These are phyloP conservation scores for Silene latifolia DNA, from an alignment of 148 eudicot genomes.

Conservation along the genomic window DNA sequence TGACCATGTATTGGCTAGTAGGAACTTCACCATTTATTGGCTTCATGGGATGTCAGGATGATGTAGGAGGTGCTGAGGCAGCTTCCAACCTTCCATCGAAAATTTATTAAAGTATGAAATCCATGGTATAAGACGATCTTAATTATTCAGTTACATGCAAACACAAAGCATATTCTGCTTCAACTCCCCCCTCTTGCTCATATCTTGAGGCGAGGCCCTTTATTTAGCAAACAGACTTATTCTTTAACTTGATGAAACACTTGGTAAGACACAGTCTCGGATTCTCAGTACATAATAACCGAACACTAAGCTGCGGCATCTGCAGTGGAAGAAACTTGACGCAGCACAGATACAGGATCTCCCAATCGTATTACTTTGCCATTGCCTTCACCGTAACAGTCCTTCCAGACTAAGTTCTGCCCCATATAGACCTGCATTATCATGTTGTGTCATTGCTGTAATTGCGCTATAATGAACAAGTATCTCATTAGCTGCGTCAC, in stretches of 20 bases:
- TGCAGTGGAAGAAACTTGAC: slow-evolving; percentile 45
- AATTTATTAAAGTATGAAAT: too few relatives aligned
- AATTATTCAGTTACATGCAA: too few relatives aligned
- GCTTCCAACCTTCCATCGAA: too few relatives aligned
- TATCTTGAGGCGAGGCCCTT: background rate
- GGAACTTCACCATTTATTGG: too few relatives aligned
- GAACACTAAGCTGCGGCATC: slow-evolving; percentile 61
- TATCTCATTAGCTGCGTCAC: background rate
- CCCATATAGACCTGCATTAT: slow-evolving; percentile 76
- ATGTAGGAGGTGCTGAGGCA: too few relatives aligned
- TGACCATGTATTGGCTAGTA: too few relatives aligned
- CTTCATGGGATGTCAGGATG: too few relatives aligned
- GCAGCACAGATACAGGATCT: slow-evolving; percentile 56
- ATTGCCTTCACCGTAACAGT: slow-evolving; percentile 39
- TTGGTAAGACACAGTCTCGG: background rate
- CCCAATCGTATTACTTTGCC: slow-evolving; percentile 61
- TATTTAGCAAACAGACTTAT: background rate
- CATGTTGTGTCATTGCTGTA: background rate
- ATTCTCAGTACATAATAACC: background rate
- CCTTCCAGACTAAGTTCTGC: slow-evolving; percentile 70
- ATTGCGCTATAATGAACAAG: too few relatives aligned
- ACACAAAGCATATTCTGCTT: too few relatives aligned
- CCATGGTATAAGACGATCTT: too few relatives aligned
- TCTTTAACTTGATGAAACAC: background rate
- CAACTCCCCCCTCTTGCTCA: too few relatives aligned